A percentile compares a stretch with the other conserved stretches of the same genome.
Conservation (phyloP, 108 stramenopile species). For the Poteriospumella lacustris region DNA sequence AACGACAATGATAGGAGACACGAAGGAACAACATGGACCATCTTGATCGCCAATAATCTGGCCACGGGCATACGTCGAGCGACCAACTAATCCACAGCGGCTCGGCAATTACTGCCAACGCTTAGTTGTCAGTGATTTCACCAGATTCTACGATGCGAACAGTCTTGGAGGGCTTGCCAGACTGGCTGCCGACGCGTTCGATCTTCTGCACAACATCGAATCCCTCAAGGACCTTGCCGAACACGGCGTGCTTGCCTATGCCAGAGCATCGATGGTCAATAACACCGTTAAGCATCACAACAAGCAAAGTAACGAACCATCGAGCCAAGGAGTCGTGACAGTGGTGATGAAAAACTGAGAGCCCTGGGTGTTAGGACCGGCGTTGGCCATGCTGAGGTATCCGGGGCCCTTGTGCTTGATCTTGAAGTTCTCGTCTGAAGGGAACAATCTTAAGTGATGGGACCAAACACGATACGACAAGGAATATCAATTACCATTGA, state of each 20-base stretch:
- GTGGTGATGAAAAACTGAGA: slow-evolving; percentile 92
- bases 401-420: slow-evolving; percentile 75
- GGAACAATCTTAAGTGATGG: not conserved
- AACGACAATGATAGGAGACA: too few species aligned
- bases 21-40: too few species aligned
- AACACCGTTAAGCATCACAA: not conserved
- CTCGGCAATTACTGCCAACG: too few species aligned
- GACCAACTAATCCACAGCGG: too few species aligned
- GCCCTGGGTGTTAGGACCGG: slow-evolving; percentile 88
- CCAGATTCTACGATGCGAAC: slow-evolving; percentile 13
- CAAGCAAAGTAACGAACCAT: slow-evolving; percentile 59
- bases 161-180: slow-evolving; percentile 17
- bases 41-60: too few species aligned
- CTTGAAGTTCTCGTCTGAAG: slow-evolving; percentile 80
- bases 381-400: slow-evolving; percentile 84
- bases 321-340: slow-evolving; percentile 86
- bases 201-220: slow-evolving; percentile 59
- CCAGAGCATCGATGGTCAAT: not conserved
- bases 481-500: slow-evolving; percentile 76
- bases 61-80: too few species aligned
- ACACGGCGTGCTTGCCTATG: slow-evolving; percentile 77
- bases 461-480: not conserved
- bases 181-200: slow-evolving; percentile 49
- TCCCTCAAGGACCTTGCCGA: slow-evolving; percentile 59
- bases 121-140: slow-evolving; percentile 5